Conservation (phyloP, 1,284 basidiomycete genomes). For the Puccinia novopanici region DNA sequence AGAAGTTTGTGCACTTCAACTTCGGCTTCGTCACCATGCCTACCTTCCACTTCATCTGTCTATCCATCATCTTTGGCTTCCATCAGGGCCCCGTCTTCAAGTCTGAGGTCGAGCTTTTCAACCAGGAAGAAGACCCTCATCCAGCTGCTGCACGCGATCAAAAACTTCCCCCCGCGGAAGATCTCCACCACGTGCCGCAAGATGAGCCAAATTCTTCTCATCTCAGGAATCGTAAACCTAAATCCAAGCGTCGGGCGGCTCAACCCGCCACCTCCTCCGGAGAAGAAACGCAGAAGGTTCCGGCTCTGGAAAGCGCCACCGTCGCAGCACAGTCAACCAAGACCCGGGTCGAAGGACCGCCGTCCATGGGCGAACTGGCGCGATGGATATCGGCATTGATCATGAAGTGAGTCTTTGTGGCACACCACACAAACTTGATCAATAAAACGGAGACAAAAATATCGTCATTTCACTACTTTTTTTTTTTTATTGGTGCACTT, state of each 20-base stretch:
- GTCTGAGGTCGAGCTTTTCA: slow-evolving; percentile 34
- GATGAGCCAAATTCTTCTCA: background rate
- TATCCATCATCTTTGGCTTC: slow-evolving; percentile 37
- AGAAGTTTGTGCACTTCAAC: slow-evolving; percentile 38
- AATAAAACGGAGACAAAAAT: background rate
- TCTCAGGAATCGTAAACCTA: slow-evolving; percentile 27
- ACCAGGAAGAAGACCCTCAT: background rate
- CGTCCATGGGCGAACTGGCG: slow-evolving; percentile 35
- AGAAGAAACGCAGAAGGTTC: slow-evolving; percentile 15
- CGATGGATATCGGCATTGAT: slow-evolving; percentile 41
- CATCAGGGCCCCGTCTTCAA: slow-evolving; percentile 46
- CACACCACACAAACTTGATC: background rate
- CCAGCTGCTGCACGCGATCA: background rate
- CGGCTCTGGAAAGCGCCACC: background rate
- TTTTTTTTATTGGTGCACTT: background rate
- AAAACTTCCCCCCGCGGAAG: background rate
- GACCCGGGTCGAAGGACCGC: background rate
- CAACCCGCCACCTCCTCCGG: background rate
- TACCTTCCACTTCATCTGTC: slow-evolving; percentile 45
- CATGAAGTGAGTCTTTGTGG: slow-evolving; percentile 28
- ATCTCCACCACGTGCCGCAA: background rate
- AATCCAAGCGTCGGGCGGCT: background rate
- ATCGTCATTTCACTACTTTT: too few species aligned
- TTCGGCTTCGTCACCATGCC: slow-evolving; percentile 39
- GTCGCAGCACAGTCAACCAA: background rate